Evolutionary conservation across 1,284 basidiomycete genomes (phyloP), one percentile per base, ranked within the genome.

Genomic region (Schizophyllum amplum): DNA sequence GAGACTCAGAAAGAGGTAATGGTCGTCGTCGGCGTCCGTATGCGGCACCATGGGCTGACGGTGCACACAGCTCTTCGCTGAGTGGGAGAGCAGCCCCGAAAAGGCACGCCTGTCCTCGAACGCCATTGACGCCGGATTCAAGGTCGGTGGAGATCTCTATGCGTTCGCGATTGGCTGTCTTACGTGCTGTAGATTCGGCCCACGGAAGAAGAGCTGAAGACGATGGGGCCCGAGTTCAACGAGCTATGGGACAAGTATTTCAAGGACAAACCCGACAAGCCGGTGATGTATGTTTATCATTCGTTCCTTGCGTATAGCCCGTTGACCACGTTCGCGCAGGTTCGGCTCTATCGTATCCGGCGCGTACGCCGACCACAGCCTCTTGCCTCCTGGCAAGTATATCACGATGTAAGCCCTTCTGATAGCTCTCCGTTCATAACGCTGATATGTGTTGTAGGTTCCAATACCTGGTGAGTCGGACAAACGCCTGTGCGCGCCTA

Each of bases 191-290:
- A 82, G 80, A 83, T 87, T 61, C 83, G 85, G 26, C 86, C 86
- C 0, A 83, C 80, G 1, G 79, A 79, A 62, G 80, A 76, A 59
- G 86, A 88, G 65, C 71, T 87, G 55, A 84, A 84, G 65, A 82
- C 84, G 69, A 86, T 87, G 84, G 84, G 84, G 20, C 83, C 84
- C n/a, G 85, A 86, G 61, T 87, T 87, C 71, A 83, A 84, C 61
- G 73, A 75, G 61, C 78, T 84, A 51, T 87, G 81, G 81, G 68
- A 87, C 65, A 75, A 57, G 24, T 86, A 86, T 71, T 87, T 86
- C 76, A 85, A 83, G 73, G 80, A 87, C 72, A 86, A 86, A 71
- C 84, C 85, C 57, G 84, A 87, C 74, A 87, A 86, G 74, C 85
- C 85, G 2, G 81, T 87, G 59, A 85, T 87, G 82, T 79, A 65